A percentile compares a stretch with the other conserved stretches of the same genome.
These are phyloP conservation scores for Amphirosellinia nigrospora DNA, from an alignment of 495 filamentous ascomycete species.

Conservation along the genomic window DNA sequence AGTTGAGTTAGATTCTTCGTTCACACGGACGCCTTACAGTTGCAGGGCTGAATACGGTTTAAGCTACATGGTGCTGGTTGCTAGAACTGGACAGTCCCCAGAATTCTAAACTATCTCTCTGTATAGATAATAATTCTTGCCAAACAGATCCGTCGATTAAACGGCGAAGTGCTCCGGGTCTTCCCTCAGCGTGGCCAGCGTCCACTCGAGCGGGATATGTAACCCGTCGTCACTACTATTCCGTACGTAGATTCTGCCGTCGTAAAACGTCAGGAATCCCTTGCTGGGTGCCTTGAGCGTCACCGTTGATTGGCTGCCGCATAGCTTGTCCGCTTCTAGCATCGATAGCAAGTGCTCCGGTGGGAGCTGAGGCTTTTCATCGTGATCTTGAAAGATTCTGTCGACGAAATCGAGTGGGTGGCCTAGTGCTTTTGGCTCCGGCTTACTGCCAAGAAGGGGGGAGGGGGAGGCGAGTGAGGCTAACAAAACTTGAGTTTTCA, in stretches of 20 bases:
- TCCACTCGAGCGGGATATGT: slow-evolving; percentile 1
- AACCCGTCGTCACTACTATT: background rate
- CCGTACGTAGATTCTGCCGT: background rate
- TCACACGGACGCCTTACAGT: too few relatives aligned
- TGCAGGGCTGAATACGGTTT: too few relatives aligned
- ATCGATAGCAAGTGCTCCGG: background rate
- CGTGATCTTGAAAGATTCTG: background rate
- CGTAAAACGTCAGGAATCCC: background rate
- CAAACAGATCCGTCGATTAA: background rate
- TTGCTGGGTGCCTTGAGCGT: background rate
- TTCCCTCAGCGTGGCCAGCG: background rate
- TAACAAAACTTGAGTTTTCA: background rate
- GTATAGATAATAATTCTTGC: slow-evolving; percentile 8
- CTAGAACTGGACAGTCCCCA: too few relatives aligned
- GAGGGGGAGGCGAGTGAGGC: background rate
- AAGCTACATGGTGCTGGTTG: too few relatives aligned
- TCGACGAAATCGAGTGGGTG: background rate
- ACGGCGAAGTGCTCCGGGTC: background rate
- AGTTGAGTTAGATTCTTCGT: too few relatives aligned
- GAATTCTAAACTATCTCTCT: too few relatives aligned
- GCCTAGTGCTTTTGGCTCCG: background rate
- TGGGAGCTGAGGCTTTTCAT: background rate
- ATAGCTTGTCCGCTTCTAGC: slow-evolving; percentile 4
- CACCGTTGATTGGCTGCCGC: slow-evolving; percentile 2
- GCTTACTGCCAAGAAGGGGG: background rate